Evolutionary conservation across 1,284 basidiomycete genomes (phyloP).

Genomic region (Sphaerobolus stellatus): DNA sequence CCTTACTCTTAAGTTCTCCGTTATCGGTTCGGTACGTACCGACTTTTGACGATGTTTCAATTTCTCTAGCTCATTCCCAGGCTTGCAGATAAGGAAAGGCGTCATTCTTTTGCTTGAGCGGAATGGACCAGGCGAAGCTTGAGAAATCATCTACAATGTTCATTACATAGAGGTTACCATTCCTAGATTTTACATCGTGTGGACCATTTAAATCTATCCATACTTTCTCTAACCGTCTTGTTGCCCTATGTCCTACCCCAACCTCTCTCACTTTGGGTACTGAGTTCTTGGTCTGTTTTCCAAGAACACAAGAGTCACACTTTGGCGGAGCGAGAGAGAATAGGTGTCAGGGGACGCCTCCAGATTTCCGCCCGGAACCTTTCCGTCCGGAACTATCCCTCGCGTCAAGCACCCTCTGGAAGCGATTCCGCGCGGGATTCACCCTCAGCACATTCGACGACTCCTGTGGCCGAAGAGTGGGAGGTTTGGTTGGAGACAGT

Average conservation of each 20-base stretch:
- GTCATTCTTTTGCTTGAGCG: constrained; percentile 24
- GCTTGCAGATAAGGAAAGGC: constrained; percentile 20
- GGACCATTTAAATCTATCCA: constrained; percentile 35
- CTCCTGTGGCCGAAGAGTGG: no score
- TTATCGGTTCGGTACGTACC: constrained; percentile 25
- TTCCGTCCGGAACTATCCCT: no score
- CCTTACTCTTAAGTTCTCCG: constrained; percentile 30
- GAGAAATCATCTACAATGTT: constrained; percentile 37
- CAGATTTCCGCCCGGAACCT: no score
- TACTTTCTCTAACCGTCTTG: constrained; percentile 26
- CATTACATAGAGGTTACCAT: constrained; percentile 32
- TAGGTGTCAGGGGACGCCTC: no score
- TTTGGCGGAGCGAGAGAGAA: constrained; percentile 20
- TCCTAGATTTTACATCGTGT: constrained; percentile 22
- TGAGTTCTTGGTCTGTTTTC: constrained; percentile 17
- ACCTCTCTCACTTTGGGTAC: constrained; percentile 13
- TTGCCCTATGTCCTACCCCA: constrained; percentile 16
- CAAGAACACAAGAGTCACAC: constrained; percentile 24
- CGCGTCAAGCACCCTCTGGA: no score
- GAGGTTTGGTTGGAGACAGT: no score
- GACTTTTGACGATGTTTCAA: constrained; percentile 21
- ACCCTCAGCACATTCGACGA: no score
- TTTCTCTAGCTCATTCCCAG: constrained; percentile 24
- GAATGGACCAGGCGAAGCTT: constrained; percentile 28
- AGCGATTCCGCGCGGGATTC: no score